These are phyloP conservation scores for Nissolia schottii DNA, from an alignment of 306 rosid species.

Conservation along the genomic window DNA sequence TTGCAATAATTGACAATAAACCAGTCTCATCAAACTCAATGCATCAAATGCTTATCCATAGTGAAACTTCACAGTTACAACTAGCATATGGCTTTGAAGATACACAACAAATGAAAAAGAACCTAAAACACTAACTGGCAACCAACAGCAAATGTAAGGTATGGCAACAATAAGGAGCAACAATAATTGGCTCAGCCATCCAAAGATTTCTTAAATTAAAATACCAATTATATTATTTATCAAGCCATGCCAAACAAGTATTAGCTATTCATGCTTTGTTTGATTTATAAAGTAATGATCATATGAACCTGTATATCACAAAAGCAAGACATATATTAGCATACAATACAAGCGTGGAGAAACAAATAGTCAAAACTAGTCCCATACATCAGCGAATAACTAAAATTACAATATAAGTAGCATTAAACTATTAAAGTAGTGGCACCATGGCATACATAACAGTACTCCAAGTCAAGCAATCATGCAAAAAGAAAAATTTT, in stretches of 20 bases:
- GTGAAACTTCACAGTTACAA: background rate
- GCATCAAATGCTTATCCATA: background rate
- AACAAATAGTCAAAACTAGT: background rate
- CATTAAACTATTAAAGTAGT: background rate
- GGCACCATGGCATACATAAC: background rate
- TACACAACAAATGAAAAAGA: background rate
- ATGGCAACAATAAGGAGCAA: background rate
- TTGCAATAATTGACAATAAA: background rate
- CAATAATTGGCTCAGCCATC: background rate
- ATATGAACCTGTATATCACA: background rate
- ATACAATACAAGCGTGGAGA: background rate
- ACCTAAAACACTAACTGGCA: background rate
- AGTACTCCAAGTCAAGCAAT: background rate
- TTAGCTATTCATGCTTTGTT: background rate
- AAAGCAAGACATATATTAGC: background rate
- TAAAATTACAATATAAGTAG: background rate
- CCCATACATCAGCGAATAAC: background rate
- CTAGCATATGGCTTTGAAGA: background rate
- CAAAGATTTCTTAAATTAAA: background rate
- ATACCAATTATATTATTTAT: background rate
- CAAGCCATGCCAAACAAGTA: background rate
- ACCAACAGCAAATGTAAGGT: background rate
- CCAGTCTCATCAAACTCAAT: background rate
- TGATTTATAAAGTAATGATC: background rate
- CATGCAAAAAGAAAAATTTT: background rate